A percentile compares a stretch with the other conserved stretches of the same genome.
Conservation (phyloP, 768 basidiomycete genomes). For the Boletus rubropictus region DNA sequence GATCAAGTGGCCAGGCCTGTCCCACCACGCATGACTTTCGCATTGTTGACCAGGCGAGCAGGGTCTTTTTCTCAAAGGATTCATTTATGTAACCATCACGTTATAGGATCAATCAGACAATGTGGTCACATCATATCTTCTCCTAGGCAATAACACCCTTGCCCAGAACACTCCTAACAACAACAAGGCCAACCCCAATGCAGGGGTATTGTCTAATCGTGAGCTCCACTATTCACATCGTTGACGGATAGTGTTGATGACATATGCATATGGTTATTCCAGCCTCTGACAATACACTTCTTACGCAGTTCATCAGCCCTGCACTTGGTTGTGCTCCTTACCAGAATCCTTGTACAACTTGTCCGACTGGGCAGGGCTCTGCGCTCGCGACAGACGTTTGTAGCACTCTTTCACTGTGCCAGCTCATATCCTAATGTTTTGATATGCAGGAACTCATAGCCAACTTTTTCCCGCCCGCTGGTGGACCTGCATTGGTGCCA, state of each 20-base stretch:
- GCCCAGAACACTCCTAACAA: constrained; percentile 25
- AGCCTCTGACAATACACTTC: constrained; percentile 26
- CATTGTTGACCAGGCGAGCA: constrained; percentile 21
- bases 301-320: constrained; percentile 24
- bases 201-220: constrained; percentile 23
- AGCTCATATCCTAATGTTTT: background rate
- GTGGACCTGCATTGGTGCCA: constrained; percentile 23
- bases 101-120: constrained; percentile 27
- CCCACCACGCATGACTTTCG: constrained; percentile 27
- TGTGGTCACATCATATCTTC: constrained; percentile 25
- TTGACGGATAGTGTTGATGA: background rate
- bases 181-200: constrained; percentile 21
- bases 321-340: constrained; percentile 21
- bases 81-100: background rate
- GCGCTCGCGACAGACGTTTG: constrained; percentile 23
- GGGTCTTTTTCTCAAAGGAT: background rate
- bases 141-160: constrained; percentile 19
- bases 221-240: background rate
- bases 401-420: background rate
- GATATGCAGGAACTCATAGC: constrained; percentile 20
- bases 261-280: background rate
- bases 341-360: constrained; percentile 25
- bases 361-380: constrained; percentile 14
- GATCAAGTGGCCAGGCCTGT: constrained; percentile 17
- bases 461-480: constrained; percentile 20